Base-by-base conservation (phyloP, 345 rosid genomes). In the Rhizophora mangle region DNA sequence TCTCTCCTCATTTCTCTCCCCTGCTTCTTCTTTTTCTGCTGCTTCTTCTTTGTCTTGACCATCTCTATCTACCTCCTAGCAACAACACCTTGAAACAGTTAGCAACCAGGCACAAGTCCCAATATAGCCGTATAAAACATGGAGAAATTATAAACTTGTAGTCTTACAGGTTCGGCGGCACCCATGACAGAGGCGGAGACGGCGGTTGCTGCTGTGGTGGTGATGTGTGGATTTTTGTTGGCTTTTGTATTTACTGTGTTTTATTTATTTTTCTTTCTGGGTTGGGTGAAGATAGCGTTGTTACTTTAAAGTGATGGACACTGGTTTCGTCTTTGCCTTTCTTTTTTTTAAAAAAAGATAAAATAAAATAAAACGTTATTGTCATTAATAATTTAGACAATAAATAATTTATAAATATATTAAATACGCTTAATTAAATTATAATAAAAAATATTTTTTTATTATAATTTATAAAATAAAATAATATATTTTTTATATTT, bases 61-160 rank as follows among this genome's bases (percentile, higher is more conserved):
- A 43, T 79, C 91, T 69, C 84, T 79, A 74, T 82, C 89, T 37
- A 31, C 76, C 74, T 65, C 89, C 89, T 73, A 27, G 64, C 61
- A 68, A 26, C 1, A 43, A 60, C 6, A 60, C 22, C n/a, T 10
- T 54, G 26, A 60, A 74, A 63, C 32, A 64, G 65, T 72, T 36
- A 77, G 64, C 67, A 24, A 36, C 54, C 20, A 24, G 52, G 11
- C 59, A 30, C 46, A 39, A 39, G 49, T 13, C 49, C 49, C 13
- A 43, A 13, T 43, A 39, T 10, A 39, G 46, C 46, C 15, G 3
- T 9, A 15, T 39, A 46, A 68, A 51, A 37, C 3, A 3, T 29
- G 3, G 5, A 9, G 8, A 60, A 15, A 37, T 27, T 51, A 21
- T 11, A 2, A 2, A 37, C 18, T 15, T 15, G 29, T 30, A 36